Percentiles rank a stretch among this genome's conserved stretches.
Evolutionary conservation across 768 basidiomycete species (phyloP).

Genomic region (Leccinum sublutescens): DNA sequence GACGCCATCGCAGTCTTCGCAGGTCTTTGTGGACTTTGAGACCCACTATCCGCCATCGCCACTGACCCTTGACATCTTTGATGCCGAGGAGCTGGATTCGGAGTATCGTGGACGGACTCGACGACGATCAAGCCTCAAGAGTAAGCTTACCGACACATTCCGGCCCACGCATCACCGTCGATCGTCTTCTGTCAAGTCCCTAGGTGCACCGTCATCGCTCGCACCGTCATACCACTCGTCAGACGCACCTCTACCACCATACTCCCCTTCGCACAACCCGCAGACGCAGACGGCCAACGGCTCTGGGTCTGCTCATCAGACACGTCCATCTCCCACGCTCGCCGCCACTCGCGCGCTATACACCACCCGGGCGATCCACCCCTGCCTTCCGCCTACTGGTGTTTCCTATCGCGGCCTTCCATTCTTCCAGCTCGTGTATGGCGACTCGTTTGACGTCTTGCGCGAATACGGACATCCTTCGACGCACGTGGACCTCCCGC

Average conservation of each 20-base stretch:
- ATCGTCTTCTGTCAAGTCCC: conserved; percentile 33
- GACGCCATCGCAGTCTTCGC: conserved; percentile 26
- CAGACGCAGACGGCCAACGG: conserved; percentile 16
- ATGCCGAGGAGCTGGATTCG: conserved; percentile 24
- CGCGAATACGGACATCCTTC: conserved; percentile 80
- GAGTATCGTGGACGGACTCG: conserved; percentile 27
- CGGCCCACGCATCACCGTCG: conserved; percentile 33
- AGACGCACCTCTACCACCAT: conserved; percentile 24
- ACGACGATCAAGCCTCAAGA: conserved; percentile 33
- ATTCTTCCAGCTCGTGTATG: conserved; percentile 69
- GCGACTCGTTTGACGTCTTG: conserved; percentile 64
- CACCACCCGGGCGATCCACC: conserved; percentile 64
- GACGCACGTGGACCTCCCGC: conserved; percentile 65
- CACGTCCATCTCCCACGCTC: conserved; percentile 26
- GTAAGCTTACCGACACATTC: conserved; percentile 33
- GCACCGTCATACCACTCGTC: conserved; percentile 22
- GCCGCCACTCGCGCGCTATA: conserved; percentile 52
- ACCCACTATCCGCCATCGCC: conserved; percentile 29
- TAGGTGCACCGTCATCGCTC: conserved; percentile 31
- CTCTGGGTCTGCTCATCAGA: conserved; percentile 10
- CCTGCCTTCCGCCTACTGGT: conserved; percentile 60
- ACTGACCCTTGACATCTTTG: conserved; percentile 22
- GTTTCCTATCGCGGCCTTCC: conserved; percentile 72
- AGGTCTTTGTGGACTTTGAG: conserved; percentile 28
- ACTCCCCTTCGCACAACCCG: conserved; percentile 19